Evolutionary conservation across 768 basidiomycete genomes (phyloP).

Genomic region (Tulasnella sp.): DNA sequence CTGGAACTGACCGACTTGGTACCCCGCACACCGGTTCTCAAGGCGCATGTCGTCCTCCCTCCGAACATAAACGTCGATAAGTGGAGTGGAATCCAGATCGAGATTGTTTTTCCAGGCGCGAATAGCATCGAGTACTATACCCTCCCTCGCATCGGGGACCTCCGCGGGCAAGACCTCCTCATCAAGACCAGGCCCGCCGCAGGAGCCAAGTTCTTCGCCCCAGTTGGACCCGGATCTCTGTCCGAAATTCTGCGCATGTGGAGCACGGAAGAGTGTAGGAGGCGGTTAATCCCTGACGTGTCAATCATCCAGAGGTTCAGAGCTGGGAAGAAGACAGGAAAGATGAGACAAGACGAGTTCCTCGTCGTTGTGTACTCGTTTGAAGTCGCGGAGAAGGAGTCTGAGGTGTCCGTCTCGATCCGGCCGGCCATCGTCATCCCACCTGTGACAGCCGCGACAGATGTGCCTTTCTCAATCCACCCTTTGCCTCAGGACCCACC

Average conservation of each 20-base stretch:
- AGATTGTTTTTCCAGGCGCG: constrained; percentile 1
- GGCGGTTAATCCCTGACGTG: not conserved
- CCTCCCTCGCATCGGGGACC: not conserved
- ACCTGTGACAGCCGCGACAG: not conserved
- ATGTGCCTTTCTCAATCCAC: not conserved
- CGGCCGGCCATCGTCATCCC: not conserved
- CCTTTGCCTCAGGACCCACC: not conserved
- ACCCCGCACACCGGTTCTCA: not conserved
- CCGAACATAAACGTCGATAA: not conserved
- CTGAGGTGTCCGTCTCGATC: not conserved
- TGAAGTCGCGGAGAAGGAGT: not conserved
- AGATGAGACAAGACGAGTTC: not conserved
- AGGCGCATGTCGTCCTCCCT: not conserved
- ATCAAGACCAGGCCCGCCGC: not conserved
- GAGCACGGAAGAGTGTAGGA: not conserved
- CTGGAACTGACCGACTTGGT: not conserved
- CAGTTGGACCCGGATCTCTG: not conserved
- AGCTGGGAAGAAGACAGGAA: not conserved
- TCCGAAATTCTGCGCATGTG: not conserved
- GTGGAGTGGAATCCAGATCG: not conserved
- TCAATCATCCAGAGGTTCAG: constrained; percentile 1
- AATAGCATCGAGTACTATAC: not conserved
- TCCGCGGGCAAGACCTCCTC: not conserved
- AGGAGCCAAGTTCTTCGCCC: not conserved
- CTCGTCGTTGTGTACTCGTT: constrained; percentile 2